phyloP scores from a whole-genome alignment of 2,329 filamentous ascomycete genomes.

The Acrocalymma vagum region DNA sequence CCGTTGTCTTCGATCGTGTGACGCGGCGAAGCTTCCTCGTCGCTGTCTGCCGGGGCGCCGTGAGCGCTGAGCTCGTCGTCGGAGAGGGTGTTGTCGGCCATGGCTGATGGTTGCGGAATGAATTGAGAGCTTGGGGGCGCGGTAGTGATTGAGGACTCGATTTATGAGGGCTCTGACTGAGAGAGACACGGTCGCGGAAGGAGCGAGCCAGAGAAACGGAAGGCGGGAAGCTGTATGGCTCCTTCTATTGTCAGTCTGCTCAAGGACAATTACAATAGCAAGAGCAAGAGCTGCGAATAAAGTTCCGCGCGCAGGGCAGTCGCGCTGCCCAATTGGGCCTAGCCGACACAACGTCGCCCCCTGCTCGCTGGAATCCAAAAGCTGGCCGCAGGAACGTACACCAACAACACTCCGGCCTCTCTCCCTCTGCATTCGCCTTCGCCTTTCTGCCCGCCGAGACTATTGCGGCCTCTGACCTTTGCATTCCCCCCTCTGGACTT shows the following conservation, averaged over 20 bases:
- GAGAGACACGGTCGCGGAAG: no score
- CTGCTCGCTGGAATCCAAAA: slow-evolving; percentile 34
- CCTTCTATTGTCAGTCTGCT: background rate
- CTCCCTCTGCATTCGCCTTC: slow-evolving; percentile 31
- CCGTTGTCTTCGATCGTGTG: slow-evolving; percentile 42
- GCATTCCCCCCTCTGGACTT: slow-evolving; percentile 8
- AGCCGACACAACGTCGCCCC: slow-evolving; percentile 30
- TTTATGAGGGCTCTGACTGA: no score
- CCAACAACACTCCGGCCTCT: slow-evolving; percentile 28
- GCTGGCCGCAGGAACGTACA: slow-evolving; percentile 40
- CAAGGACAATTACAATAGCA: slow-evolving; percentile 4
- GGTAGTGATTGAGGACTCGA: background rate
- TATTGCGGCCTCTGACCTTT: slow-evolving; percentile 13
- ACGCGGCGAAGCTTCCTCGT: slow-evolving; percentile 35
- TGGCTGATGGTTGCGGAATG: slow-evolving; percentile 24
- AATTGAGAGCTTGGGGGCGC: slow-evolving; percentile 4
- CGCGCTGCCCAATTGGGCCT: slow-evolving; percentile 27
- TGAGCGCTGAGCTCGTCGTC: slow-evolving; percentile 45
- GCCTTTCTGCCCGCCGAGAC: slow-evolving; percentile 16
- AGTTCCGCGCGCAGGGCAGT: slow-evolving; percentile 31
- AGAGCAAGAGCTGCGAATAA: slow-evolving; percentile 20
- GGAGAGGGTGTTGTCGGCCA: slow-evolving; percentile 49
- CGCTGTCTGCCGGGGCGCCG: slow-evolving; percentile 39
- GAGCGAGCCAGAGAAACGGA: no score
- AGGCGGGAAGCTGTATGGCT: no score